These are phyloP conservation scores for Nissolia schottii DNA, from an alignment of 306 rosid genomes.

Conservation along the genomic window DNA sequence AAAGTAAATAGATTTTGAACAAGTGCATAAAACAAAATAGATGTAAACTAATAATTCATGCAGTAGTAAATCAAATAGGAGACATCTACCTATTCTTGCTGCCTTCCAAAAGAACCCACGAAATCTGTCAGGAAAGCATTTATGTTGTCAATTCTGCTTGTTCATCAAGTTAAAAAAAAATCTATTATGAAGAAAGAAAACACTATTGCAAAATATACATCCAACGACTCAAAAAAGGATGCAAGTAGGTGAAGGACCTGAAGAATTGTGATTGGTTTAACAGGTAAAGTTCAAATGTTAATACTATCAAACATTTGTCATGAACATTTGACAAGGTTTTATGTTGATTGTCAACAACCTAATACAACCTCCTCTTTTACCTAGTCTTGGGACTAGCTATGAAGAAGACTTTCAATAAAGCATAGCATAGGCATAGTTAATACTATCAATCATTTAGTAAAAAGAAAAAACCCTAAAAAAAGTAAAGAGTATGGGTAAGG, in stretches of 20 bases:
- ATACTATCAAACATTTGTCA: background rate
- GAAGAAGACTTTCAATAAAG: no score
- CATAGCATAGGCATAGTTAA: no score
- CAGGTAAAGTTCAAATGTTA: background rate
- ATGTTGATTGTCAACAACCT: no score
- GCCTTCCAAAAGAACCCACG: no score
- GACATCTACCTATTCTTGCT: slow-evolving; percentile 52
- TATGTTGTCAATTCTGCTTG: background rate
- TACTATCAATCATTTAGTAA: no score
- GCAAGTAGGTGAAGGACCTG: background rate
- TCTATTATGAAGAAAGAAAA: background rate
- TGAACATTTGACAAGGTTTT: no score
- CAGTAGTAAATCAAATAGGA: background rate
- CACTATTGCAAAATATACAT: background rate
- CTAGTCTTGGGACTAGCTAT: no score
- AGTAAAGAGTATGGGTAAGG: background rate
- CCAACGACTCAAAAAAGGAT: background rate
- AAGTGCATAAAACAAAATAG: background rate
- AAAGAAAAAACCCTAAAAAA: no score
- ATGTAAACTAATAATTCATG: background rate
- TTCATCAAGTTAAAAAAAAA: background rate
- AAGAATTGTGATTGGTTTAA: background rate
- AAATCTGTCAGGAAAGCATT: slow-evolving; percentile 43
- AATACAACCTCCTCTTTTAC: no score
- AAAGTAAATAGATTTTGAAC: background rate